Base-by-base conservation (phyloP, 2,329 filamentous ascomycete species). In the Nigrospora oryzae region DNA sequence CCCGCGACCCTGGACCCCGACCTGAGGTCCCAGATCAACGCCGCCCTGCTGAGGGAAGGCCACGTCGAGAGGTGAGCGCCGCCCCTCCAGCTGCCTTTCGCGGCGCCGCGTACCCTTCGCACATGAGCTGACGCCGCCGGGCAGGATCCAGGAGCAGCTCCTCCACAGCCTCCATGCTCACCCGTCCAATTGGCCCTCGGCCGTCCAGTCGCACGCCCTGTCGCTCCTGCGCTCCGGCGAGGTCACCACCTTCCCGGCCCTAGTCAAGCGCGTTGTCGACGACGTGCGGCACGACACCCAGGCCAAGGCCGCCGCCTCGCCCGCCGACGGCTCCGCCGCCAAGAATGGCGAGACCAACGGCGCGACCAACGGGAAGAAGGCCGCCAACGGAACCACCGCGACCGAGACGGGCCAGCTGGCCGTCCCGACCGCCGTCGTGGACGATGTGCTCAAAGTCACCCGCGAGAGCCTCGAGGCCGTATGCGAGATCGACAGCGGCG, bases 81-180 rank as follows among this genome's bases (percentile, higher is more conserved):
- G 14, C 14, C 19, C 23, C 16, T 34, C 41, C 16, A n/a, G 12
- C 31, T 11, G 17, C 34, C 31, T 37, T 38, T n/a, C n/a, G n/a
- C n/a, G n/a, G 28, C 15, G 32, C 40, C 13, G 35, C 11, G 11
- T 31, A 23, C 19, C 19, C 6, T 23, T 23, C 40, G 43, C 47
- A 49, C 28, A 32, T 41, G 42, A 44, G 46, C 51, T 34, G 34
- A 45, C 45, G 15, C 43, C 36, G 30, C 17, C 41, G 23, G 13
- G 12, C 56, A 82, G 80, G 53, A 83, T 84, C 54, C 79, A 83
- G 68, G 79, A 83, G 46, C 65, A 72, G 37, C 73, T 84, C 57
- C 74, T 83, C 36, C 79, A 83, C 64, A 62, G 74, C 48, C 75
- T 84, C 43, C 68, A 83, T 61, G 66, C 79, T 40, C 69, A 81